These are phyloP conservation scores for Thalassiosira sp. DNA, from an alignment of 352 stramenopile genomes.

Conservation along the genomic window DNA sequence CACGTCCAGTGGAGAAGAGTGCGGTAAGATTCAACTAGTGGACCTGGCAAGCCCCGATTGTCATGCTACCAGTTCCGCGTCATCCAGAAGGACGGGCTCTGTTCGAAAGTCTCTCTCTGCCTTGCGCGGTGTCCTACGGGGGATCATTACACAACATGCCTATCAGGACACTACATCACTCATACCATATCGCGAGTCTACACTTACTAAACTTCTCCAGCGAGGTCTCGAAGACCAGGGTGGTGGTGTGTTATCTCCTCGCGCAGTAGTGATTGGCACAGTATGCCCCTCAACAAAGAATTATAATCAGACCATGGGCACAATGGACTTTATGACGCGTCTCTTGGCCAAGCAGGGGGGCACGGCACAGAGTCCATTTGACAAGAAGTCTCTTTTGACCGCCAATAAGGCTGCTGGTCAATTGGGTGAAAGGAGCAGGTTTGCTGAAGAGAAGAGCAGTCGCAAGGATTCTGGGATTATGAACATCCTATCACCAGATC, in stretches of 20 bases:
- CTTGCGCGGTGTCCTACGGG: slow-evolving; percentile 57
- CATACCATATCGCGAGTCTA: slow-evolving; percentile 69
- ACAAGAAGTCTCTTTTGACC: neutral
- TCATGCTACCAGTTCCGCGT: neutral
- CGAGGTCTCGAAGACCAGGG: slow-evolving; percentile 55
- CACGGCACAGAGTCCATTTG: slow-evolving; percentile 51
- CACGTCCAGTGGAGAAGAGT: slow-evolving; percentile 9
- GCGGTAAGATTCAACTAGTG: slow-evolving; percentile 54
- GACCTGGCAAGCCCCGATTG: slow-evolving; percentile 53
- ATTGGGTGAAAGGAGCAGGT: too few species aligned
- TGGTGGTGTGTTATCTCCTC: slow-evolving; percentile 3
- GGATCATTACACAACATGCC: slow-evolving; percentile 34
- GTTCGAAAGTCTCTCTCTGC: slow-evolving; percentile 64
- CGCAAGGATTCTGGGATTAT: slow-evolving; percentile 10
- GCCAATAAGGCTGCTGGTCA: neutral
- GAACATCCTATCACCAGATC: slow-evolving; percentile 1
- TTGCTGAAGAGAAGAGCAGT: slow-evolving; percentile 7
- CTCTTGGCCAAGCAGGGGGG: slow-evolving; percentile 53
- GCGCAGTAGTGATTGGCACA: slow-evolving; percentile 61
- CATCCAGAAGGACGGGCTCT: slow-evolving; percentile 18
- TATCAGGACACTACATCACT: slow-evolving; percentile 14
- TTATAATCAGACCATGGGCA: slow-evolving; percentile 69
- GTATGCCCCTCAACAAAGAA: slow-evolving; percentile 55
- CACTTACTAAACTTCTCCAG: slow-evolving; percentile 77
- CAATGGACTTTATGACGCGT: slow-evolving; percentile 67